These are phyloP conservation scores for Epichloe aotearoae DNA, from an alignment of 2,329 filamentous ascomycete species.

Conservation along the genomic window DNA sequence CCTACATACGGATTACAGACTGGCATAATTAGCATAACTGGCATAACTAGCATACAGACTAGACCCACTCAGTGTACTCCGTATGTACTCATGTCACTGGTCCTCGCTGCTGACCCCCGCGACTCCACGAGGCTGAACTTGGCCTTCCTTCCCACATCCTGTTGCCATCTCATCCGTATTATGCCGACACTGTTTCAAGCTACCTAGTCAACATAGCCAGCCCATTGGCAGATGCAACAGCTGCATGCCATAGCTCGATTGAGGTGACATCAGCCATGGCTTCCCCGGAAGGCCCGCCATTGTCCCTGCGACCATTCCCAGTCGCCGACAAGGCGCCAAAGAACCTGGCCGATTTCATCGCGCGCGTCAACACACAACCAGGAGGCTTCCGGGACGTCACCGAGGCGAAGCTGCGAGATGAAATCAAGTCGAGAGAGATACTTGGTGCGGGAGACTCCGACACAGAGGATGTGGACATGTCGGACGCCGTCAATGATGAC, in stretches of 20 bases:
- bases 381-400: constrained; percentile 73
- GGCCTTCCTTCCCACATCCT: no score
- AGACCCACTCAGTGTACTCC: no score
- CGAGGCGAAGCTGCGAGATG: constrained; percentile 56
- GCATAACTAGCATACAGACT: no score
- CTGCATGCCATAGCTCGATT: background rate
- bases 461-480: constrained; percentile 31
- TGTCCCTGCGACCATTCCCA: constrained; percentile 30
- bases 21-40: no score
- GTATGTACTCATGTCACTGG: no score
- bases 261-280: constrained; percentile 14
- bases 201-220: no score
- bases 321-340: constrained; percentile 42
- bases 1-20: no score
- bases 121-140: no score
- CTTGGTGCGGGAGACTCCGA: constrained; percentile 29
- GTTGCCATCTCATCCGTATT: no score
- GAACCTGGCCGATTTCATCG: constrained; percentile 60
- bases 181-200: no score
- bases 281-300: constrained; percentile 18
- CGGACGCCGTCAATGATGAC: constrained; percentile 34
- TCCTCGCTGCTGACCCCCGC: no score
- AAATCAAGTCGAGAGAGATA: constrained; percentile 40
- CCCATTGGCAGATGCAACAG: background rate
- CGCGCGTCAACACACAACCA: constrained; percentile 63